Percentiles rank a stretch among this genome's conserved stretches.
These are phyloP conservation scores for Fusarium equiseti DNA, from an alignment of 2,329 filamentous ascomycete genomes.

Conservation along the genomic window DNA sequence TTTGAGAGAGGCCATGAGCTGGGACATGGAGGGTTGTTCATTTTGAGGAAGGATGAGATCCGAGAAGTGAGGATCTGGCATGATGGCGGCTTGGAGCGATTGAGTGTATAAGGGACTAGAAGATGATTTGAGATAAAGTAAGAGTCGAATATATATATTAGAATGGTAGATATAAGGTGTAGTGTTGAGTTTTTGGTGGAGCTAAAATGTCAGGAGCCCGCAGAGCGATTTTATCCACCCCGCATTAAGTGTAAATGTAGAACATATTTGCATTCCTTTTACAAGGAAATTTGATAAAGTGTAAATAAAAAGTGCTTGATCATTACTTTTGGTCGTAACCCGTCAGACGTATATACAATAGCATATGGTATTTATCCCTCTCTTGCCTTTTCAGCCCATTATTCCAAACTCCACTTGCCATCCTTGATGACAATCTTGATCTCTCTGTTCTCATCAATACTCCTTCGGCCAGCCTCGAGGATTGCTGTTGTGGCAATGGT, in stretches of 20 bases:
- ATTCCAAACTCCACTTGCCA: constrained; percentile 75
- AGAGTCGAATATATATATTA: background rate
- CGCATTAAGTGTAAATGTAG: constrained; percentile 16
- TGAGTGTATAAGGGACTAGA: too few relatives aligned
- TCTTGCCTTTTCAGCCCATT: constrained; percentile 18
- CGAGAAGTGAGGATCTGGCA: constrained; percentile 50
- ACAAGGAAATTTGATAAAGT: background rate
- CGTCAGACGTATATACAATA: constrained; percentile 19
- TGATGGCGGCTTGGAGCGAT: constrained; percentile 1
- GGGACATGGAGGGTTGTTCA: constrained; percentile 77
- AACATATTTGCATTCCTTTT: background rate
- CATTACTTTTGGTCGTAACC: constrained; percentile 37
- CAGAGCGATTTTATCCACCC: constrained; percentile 30
- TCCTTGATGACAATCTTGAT: constrained; percentile 78
- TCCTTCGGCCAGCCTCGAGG: constrained; percentile 85
- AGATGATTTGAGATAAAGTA: background rate
- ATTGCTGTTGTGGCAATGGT: constrained; percentile 94
- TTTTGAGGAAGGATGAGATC: constrained; percentile 65
- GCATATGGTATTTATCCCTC: constrained; percentile 21
- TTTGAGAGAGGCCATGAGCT: constrained; percentile 78
- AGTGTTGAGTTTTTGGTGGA: constrained; percentile 41
- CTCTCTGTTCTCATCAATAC: constrained; percentile 84
- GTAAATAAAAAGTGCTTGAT: constrained; percentile 11
- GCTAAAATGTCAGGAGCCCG: constrained; percentile 12
- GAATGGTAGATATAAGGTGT: background rate